phyloP scores from a whole-genome alignment of 768 basidiomycete genomes.

The Trametes cingulata region DNA sequence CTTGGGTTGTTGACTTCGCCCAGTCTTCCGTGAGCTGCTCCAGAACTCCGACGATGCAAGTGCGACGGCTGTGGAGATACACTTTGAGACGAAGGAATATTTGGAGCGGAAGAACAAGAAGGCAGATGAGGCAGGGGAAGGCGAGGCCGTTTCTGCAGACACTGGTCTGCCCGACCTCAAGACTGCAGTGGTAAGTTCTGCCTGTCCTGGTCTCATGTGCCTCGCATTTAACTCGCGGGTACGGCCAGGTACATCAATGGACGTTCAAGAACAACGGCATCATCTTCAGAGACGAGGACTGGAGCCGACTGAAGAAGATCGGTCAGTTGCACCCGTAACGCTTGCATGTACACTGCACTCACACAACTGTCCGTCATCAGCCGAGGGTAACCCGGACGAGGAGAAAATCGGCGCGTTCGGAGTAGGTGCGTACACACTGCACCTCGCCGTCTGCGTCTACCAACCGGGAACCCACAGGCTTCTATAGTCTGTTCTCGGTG shows the following conservation, averaged over 20 bases:
- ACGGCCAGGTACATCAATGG: constrained; percentile 71
- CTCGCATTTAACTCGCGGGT: background rate
- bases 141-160: constrained; percentile 1
- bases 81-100: constrained; percentile 66
- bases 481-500: constrained; percentile 81
- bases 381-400: constrained; percentile 93
- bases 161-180: constrained; percentile 61
- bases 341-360: too few relatives aligned
- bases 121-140: constrained; percentile 15
- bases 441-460: background rate
- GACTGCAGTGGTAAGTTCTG: constrained; percentile 52
- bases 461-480: constrained; percentile 42
- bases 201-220: background rate
- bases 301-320: constrained; percentile 88
- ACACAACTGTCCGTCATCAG: constrained; percentile 36
- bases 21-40: constrained; percentile 79
- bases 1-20: background rate
- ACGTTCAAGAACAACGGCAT: constrained; percentile 88
- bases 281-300: constrained; percentile 81
- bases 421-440: constrained; percentile 52
- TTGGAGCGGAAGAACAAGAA: constrained; percentile 36
- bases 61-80: constrained; percentile 73
- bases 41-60: constrained; percentile 96
- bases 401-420: constrained; percentile 96
- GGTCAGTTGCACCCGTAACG: constrained; percentile 41